phyloP scores from a whole-genome alignment of 768 basidiomycete genomes.

The Lentinula detonsa region DNA sequence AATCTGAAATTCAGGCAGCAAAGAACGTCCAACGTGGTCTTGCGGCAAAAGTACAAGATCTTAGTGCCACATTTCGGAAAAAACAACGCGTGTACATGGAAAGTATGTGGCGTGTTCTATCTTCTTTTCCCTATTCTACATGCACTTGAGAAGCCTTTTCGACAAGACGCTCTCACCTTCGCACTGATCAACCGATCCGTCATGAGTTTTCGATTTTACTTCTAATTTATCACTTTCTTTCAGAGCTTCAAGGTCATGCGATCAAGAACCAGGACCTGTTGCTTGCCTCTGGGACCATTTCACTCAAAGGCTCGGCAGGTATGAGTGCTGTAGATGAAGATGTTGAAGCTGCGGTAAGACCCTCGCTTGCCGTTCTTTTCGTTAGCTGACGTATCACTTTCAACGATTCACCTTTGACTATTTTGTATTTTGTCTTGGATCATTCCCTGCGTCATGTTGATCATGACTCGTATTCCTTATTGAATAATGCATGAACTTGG shows the following conservation, averaged over 20 bases:
- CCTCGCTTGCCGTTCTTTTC: conserved; percentile 12
- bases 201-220: conserved; percentile 16
- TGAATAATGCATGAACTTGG: not conserved
- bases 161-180: conserved; percentile 6
- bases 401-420: conserved; percentile 3
- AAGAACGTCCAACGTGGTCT: conserved; percentile 95
- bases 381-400: conserved; percentile 8
- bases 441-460: conserved; percentile 1
- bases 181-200: conserved; percentile 10
- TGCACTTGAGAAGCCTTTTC: conserved; percentile 10
- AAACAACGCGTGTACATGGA: conserved; percentile 99
- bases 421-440: not conserved
- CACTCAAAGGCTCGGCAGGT: conserved; percentile 76
- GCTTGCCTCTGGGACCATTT: conserved; percentile 81
- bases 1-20: conserved; percentile 58
- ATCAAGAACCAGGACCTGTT: conserved; percentile 95
- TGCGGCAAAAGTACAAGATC: conserved; percentile 93
- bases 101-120: conserved; percentile 52
- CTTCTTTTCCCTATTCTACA: conserved; percentile 2
- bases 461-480: not conserved
- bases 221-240: conserved; percentile 1
- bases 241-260: conserved; percentile 95
- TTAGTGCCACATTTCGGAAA: conserved; percentile 89
- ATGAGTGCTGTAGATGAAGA: conserved; percentile 88
- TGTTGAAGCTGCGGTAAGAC: conserved; percentile 74